Evolutionary conservation across 225 moss, liverwort and hornwort species (phyloP), one percentile per base, ranked within the genome.

Genomic region (Ulota crispa): DNA sequence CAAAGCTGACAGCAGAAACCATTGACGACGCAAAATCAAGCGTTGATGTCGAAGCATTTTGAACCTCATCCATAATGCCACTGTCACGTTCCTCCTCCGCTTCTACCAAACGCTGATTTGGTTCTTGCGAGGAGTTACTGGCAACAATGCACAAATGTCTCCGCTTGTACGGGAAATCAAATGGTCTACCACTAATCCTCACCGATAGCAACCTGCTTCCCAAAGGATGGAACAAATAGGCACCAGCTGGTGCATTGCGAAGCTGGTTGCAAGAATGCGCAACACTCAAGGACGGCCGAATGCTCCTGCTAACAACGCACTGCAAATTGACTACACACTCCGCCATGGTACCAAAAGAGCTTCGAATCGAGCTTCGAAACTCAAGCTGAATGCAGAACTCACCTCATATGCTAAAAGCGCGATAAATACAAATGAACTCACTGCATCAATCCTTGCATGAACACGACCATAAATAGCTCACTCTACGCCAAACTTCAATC

Each of bases 21-120:
- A 90, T 73, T 2, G 88, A 90, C n/a, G 88, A 81, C 28, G 90
- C 90, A 57, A 90, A 88, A 30, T 88, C 83, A 54, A 91, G 81
- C 2, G 72, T 42, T 34, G 76, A 72, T n/a, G 69, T 80, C 36
- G 83, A 64, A 23, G 75, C 69, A 76, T 19, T 50, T 18, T 50
- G 75, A 1, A 21, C 6, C 57, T 73, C 82, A 10, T 73, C 74
- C 7, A 26, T 45, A 64, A 56, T 82, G 21, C 57, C 82, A 30
- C 11, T 68, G 11, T 61, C 87, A 27, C 53, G 36, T 73, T 77
- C 63, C 73, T 18, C 70, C 76, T 74, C 70, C 8, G 57, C 76
- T 47, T 80, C 60, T 39, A 45, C 47, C 41, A 81, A 9, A 21
- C 23, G 71, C 42, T 80, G 80, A 63, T 55, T 59, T 30, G 84